These are phyloP conservation scores for Isatis tinctoria DNA, from an alignment of 345 rosid genomes.

Conservation along the genomic window DNA sequence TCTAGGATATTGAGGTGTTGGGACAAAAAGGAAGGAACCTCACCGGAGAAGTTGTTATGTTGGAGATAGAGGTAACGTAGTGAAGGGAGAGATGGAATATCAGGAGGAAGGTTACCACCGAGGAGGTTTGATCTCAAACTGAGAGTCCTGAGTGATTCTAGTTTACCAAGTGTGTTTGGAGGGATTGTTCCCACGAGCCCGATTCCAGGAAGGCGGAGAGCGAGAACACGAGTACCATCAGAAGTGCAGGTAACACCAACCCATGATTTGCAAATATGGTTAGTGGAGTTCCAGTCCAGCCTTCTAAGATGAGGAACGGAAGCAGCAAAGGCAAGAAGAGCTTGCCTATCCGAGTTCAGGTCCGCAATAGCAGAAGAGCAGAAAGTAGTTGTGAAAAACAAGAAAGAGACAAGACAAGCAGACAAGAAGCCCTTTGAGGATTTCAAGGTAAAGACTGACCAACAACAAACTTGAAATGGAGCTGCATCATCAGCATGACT, in stretches of 20 bases:
- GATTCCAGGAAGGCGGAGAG: conserved; percentile 66
- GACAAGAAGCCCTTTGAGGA: conserved; percentile 36
- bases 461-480: conserved; percentile 12
- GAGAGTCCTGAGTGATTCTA: conserved; percentile 53
- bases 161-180: conserved; percentile 59
- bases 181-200: conserved; percentile 76
- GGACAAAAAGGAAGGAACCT: conserved; percentile 51
- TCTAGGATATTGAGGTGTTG: conserved; percentile 46
- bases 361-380: conserved; percentile 46
- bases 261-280: conserved; percentile 65
- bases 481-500: conserved; percentile 28
- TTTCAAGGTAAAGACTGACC: conserved; percentile 12
- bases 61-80: conserved; percentile 70
- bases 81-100: conserved; percentile 51
- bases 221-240: conserved; percentile 38
- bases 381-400: conserved; percentile 28
- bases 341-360: conserved; percentile 60
- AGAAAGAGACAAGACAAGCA: conserved; percentile 27
- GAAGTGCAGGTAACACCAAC: conserved; percentile 55
- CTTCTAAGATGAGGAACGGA: conserved; percentile 51
- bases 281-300: conserved; percentile 59
- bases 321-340: conserved; percentile 58
- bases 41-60: conserved; percentile 69
- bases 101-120: conserved; percentile 69
- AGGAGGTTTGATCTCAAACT: conserved; percentile 72